phyloP scores from a whole-genome alignment of 1,139 yeast genomes.

The Pichia sp. region DNA sequence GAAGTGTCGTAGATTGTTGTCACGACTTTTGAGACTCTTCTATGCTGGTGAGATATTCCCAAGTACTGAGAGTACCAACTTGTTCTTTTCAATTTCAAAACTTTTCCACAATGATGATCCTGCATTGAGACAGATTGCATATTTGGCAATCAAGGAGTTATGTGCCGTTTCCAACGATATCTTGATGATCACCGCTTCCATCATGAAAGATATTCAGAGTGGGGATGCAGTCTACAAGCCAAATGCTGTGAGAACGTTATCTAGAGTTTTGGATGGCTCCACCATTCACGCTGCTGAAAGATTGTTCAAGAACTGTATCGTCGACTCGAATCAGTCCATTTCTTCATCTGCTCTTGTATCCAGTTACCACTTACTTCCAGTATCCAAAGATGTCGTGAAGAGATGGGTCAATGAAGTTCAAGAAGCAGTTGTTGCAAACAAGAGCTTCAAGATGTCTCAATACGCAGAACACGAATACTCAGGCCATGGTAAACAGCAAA shows the following conservation, averaged over 20 bases:
- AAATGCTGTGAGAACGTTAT: conserved; percentile 87
- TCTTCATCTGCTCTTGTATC: conserved; percentile 91
- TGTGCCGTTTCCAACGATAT: conserved; percentile 82
- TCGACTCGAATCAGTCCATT: conserved; percentile 81
- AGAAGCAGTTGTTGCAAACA: conserved; percentile 71
- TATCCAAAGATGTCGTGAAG: conserved; percentile 85
- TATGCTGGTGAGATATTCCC: conserved; percentile 87
- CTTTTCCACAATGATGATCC: conserved; percentile 91
- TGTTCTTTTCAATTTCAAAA: conserved; percentile 91
- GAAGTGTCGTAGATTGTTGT: conserved; percentile 73
- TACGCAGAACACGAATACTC: conserved; percentile 47
- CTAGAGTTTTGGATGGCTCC: conserved; percentile 84
- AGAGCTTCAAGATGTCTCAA: conserved; percentile 55
- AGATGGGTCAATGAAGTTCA: conserved; percentile 92
- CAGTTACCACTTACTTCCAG: conserved; percentile 82
- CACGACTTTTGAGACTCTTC: conserved; percentile 62
- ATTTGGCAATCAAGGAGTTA: conserved; percentile 87
- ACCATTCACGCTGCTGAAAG: conserved; percentile 95
- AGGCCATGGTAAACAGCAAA: conserved; percentile 48
- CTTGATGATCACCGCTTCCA: conserved; percentile 94
- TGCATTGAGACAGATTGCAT: conserved; percentile 87
- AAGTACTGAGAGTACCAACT: conserved; percentile 80
- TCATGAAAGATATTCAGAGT: conserved; percentile 95
- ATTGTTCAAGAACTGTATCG: conserved; percentile 85
- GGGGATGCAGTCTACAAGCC: conserved; percentile 86